Conservation (phyloP, 73 alveolate genomes). For the Breviolum minutum region DNA sequence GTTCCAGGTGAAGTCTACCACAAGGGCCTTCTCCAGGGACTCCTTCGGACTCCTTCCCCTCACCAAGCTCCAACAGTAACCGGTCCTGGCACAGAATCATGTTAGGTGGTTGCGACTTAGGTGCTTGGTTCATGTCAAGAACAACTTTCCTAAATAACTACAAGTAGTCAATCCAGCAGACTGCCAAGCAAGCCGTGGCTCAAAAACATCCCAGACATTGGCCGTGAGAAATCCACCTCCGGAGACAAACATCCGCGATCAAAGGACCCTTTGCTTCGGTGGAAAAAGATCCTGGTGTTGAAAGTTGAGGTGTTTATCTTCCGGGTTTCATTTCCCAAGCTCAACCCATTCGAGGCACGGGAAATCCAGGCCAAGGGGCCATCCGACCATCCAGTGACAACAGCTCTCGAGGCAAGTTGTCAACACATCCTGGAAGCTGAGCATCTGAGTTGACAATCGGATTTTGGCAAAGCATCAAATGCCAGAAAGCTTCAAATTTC, state of each 20-base stretch:
- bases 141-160: too few relatives aligned
- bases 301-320: too few relatives aligned
- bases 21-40: conserved; percentile 49
- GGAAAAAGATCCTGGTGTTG: conserved; percentile 41
- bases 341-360: neutral
- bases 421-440: neutral
- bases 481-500: neutral
- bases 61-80: conserved; percentile 59
- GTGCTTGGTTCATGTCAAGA: too few relatives aligned
- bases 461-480: too few relatives aligned
- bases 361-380: neutral
- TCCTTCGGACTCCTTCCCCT: conserved; percentile 46
- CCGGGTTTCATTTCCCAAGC: neutral
- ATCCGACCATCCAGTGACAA: conserved; percentile 56
- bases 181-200: neutral
- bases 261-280: conserved; percentile 61
- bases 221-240: neutral
- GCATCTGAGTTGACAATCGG: neutral
- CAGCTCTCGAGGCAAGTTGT: conserved; percentile 38
- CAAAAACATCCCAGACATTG: neutral
- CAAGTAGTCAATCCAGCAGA: neutral
- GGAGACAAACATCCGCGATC: neutral
- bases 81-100: conserved; percentile 31
- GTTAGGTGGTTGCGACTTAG: too few relatives aligned
- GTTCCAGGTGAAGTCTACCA: too few relatives aligned